phyloP scores from a whole-genome alignment of 148 eudicot species.

The Amaranthus hypochondriacus region DNA sequence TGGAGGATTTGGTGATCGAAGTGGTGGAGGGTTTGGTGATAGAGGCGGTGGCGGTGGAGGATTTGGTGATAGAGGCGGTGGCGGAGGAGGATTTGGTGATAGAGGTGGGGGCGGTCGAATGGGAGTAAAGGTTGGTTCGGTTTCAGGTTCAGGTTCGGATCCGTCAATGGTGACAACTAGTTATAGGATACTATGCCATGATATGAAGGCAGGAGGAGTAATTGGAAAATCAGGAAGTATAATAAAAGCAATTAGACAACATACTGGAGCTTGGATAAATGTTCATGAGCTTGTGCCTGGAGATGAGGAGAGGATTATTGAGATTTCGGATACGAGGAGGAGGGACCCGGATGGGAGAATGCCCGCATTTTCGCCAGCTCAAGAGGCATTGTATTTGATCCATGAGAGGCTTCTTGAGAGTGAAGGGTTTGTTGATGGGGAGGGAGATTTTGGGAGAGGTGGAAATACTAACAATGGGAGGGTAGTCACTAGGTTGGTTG shows the following conservation, averaged over 20 bases:
- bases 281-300: constrained; percentile 79
- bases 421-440: constrained; percentile 51
- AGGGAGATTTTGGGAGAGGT: constrained; percentile 31
- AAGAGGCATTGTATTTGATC: constrained; percentile 80
- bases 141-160: constrained; percentile 39
- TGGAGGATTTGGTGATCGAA: constrained; percentile 22
- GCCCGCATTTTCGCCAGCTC: constrained; percentile 89
- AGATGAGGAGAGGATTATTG: constrained; percentile 90
- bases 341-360: constrained; percentile 88
- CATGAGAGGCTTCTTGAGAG: constrained; percentile 93
- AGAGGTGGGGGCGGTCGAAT: constrained; percentile 23
- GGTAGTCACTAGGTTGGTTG: constrained; percentile 92
- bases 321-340: constrained; percentile 85
- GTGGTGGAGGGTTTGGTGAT: constrained; percentile 25
- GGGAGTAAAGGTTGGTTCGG: not conserved
- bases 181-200: constrained; percentile 83
- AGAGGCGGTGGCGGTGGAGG: constrained; percentile 17
- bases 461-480: constrained; percentile 30
- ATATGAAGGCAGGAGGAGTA: constrained; percentile 73
- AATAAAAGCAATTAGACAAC: constrained; percentile 83
- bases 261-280: constrained; percentile 94
- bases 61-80: constrained; percentile 22
- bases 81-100: constrained; percentile 32
- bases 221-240: constrained; percentile 90
- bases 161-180: constrained; percentile 69